Evolutionary conservation across 768 basidiomycete genomes (phyloP).

Genomic region (Trametes cingulata): DNA sequence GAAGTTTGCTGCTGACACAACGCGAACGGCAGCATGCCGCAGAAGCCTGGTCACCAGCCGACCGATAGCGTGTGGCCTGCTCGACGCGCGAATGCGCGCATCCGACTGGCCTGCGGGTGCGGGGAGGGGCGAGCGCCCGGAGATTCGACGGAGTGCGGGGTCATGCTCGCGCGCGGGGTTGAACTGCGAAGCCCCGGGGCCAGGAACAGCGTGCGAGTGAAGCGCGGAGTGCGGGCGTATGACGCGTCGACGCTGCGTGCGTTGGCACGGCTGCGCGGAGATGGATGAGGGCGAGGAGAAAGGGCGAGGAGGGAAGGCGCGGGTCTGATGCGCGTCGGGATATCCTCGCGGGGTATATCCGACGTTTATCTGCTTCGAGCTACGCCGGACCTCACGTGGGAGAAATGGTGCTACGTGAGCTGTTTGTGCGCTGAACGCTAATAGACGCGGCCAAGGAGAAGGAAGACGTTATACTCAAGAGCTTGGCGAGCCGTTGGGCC

Average conservation of each 20-base stretch:
- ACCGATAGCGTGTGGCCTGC: neutral
- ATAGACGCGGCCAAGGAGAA: neutral
- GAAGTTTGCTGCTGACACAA: neutral
- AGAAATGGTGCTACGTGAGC: neutral
- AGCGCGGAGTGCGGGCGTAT: slow-evolving; percentile 3
- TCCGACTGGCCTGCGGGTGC: slow-evolving; percentile 2
- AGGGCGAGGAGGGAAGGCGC: neutral
- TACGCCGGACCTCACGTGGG: neutral
- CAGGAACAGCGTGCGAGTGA: slow-evolving; percentile 8
- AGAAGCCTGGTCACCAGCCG: neutral
- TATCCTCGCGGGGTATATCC: slow-evolving; percentile 23
- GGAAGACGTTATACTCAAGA: neutral
- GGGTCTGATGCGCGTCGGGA: slow-evolving; percentile 13
- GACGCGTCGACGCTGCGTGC: neutral
- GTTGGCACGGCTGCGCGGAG: neutral
- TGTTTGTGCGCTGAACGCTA: neutral
- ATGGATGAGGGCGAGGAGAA: neutral
- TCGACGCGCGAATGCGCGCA: neutral
- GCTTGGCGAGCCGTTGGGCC: neutral
- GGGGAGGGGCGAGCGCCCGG: neutral
- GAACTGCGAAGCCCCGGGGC: slow-evolving; percentile 14
- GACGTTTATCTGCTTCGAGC: slow-evolving; percentile 12
- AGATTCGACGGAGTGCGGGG: slow-evolving; percentile 19
- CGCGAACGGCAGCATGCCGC: neutral
- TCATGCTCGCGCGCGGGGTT: slow-evolving; percentile 11